These are phyloP conservation scores for Trichoderma sp. DNA, from an alignment of 2,329 filamentous ascomycete species.

Conservation along the genomic window DNA sequence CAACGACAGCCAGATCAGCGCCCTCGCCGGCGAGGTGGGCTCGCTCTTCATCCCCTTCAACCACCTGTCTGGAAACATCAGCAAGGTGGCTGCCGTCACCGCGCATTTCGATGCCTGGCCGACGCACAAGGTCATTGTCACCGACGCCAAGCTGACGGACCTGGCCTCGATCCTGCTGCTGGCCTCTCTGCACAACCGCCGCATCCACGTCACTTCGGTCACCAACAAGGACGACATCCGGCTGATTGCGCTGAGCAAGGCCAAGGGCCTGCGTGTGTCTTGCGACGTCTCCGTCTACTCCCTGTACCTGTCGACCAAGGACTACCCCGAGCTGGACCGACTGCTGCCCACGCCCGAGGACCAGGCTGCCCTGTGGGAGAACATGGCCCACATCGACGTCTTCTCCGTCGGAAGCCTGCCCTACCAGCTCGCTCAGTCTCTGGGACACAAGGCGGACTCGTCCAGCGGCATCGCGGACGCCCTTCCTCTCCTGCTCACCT, in stretches of 20 bases:
- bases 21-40: constrained; percentile 72
- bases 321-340: constrained; percentile 67
- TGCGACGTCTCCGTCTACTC: constrained; percentile 82
- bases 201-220: constrained; percentile 78
- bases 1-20: constrained; percentile 66
- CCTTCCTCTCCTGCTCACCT: constrained; percentile 73
- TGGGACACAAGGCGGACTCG: constrained; percentile 57
- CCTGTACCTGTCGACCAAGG: constrained; percentile 71
- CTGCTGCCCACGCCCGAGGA: constrained; percentile 66
- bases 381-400: constrained; percentile 72
- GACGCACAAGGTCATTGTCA: constrained; percentile 75
- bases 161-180: constrained; percentile 78
- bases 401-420: constrained; percentile 79
- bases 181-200: constrained; percentile 75
- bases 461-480: constrained; percentile 71
- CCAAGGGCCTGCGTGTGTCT: constrained; percentile 79
- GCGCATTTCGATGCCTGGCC: constrained; percentile 80
- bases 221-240: constrained; percentile 78
- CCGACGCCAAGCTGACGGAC: constrained; percentile 78
- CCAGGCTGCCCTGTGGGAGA: constrained; percentile 73
- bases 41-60: constrained; percentile 85
- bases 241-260: constrained; percentile 75
- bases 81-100: constrained; percentile 77
- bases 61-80: constrained; percentile 78
- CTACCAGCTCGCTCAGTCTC: constrained; percentile 68